These are phyloP conservation scores for Marasmius sp. DNA, from an alignment of 1,284 basidiomycete genomes.

Conservation along the genomic window DNA sequence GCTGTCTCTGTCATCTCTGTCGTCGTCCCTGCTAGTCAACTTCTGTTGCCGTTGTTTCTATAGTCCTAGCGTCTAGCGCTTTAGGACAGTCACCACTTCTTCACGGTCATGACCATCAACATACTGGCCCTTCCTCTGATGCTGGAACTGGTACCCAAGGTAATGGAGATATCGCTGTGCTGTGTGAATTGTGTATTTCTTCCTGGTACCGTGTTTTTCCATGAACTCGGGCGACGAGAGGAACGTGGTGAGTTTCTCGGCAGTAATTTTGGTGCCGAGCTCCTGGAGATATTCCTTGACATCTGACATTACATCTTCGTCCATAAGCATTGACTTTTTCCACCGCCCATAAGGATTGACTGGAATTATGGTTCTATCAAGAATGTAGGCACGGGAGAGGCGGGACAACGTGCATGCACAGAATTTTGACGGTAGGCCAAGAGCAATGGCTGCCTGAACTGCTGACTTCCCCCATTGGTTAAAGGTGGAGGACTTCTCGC, in stretches of 20 bases:
- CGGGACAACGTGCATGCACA: too few species aligned
- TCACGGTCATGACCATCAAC: slow-evolving; percentile 5
- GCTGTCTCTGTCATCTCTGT: too few species aligned
- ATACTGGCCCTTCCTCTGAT: slow-evolving; percentile 6
- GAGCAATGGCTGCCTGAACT: slow-evolving; percentile 22
- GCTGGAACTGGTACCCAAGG: slow-evolving; percentile 21
- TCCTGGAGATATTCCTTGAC: slow-evolving; percentile 28
- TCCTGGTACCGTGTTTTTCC: slow-evolving; percentile 22
- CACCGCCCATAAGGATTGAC: slow-evolving; percentile 31
- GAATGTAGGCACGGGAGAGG: slow-evolving; percentile 21
- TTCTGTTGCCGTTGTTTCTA: too few species aligned
- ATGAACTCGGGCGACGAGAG: slow-evolving; percentile 19
- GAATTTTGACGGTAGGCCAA: slow-evolving; percentile 14
- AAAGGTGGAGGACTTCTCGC: slow-evolving; percentile 19
- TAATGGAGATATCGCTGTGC: slow-evolving; percentile 23
- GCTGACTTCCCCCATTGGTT: slow-evolving; percentile 27
- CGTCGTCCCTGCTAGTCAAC: too few species aligned
- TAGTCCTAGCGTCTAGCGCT: too few species aligned
- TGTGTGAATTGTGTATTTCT: slow-evolving; percentile 20
- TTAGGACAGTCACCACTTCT: neutral
- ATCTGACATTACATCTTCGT: slow-evolving; percentile 26
- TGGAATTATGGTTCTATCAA: slow-evolving; percentile 22
- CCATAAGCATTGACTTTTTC: slow-evolving; percentile 26
- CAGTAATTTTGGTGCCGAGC: slow-evolving; percentile 27
- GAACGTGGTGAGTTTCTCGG: slow-evolving; percentile 24